Evolutionary conservation across 345 rosid species (phyloP), one percentile per base, ranked within the genome.

Genomic region (Linum usitatissimum): DNA sequence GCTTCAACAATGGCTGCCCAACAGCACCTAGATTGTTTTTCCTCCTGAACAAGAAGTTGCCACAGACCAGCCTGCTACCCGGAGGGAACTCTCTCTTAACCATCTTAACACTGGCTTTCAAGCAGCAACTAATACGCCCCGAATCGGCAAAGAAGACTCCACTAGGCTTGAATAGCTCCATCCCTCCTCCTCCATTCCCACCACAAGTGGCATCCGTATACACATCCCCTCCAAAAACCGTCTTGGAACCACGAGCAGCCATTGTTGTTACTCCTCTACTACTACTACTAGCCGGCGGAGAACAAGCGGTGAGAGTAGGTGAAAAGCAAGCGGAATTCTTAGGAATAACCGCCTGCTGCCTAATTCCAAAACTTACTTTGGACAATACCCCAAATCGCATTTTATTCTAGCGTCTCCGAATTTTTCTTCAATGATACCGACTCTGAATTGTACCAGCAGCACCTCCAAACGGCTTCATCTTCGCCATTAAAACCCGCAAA

Each of bases 161-260:
- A 20, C 69, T 71, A 54, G 84, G 90, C 51, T 80, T 89, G 1
- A 76, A 61, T 56, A 79, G 71, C 42, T 81, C 89, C 68, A 83
- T 68, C 38, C 38, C 38, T 19, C 84, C 80, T 7, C 38, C 38
- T 19, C 84, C 80, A 73, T 77, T 85, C 14, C 84, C 79, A 66
- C 82, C 79, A 66, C 82, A 64, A 60, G 76, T 68, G 19, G 84
- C 54, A 74, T 88, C 95, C 53, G 81, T 57, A 53, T 80, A 69
- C 62, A 83, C 81, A 64, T 92, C 96, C 15, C 95, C 96, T 13
- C 95, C 86, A 45, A 74, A 76, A 34, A 85, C 73, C 57, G 90
- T 80, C 57, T 81, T 76, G 30, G 96, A 82, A 68, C 92, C 77
- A 67, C 91, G 80, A 63, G 82, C 83, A 53, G 88, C 84, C 95